Percentiles rank a stretch among this genome's conserved stretches.
Conservation (phyloP, 306 rosid species). For the Rubus parviflorus region DNA sequence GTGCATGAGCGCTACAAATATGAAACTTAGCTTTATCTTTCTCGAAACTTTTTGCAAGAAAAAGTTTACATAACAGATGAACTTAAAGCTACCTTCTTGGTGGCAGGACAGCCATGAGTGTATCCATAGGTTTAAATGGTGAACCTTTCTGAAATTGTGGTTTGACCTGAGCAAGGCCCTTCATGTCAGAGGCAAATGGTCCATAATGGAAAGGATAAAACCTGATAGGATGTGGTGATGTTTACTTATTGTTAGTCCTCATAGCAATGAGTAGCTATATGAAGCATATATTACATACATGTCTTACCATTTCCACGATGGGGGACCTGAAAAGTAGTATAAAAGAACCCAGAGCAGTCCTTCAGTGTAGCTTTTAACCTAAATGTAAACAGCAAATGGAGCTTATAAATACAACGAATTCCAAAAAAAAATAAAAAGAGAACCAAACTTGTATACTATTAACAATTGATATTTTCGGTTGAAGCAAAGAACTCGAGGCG, state of each 20-base stretch:
- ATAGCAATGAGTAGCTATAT: no score
- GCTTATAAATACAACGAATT: background rate
- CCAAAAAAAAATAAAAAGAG: background rate
- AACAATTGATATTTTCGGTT: no score
- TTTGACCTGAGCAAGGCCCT: conserved; percentile 46
- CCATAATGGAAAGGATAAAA: conserved; percentile 51
- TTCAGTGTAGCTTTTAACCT: conserved; percentile 59
- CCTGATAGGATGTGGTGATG: conserved; percentile 29
- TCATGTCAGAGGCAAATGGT: conserved; percentile 61
- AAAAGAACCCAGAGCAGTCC: conserved; percentile 53
- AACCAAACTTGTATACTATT: background rate
- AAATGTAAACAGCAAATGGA: background rate
- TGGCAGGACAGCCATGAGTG: conserved; percentile 54
- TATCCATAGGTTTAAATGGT: conserved; percentile 59
- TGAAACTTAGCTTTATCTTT: background rate
- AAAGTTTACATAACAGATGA: no score
- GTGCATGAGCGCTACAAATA: conserved; percentile 45
- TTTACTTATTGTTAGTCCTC: no score
- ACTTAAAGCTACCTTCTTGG: conserved; percentile 39
- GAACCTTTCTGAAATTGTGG: conserved; percentile 37
- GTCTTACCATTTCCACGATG: conserved; percentile 67
- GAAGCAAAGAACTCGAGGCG: no score
- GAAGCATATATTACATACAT: no score
- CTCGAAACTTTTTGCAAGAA: background rate
- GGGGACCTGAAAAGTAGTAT: conserved; percentile 54